Conservation (phyloP, 192 early-diverging fungal species). For the Coemansia sp. region DNA sequence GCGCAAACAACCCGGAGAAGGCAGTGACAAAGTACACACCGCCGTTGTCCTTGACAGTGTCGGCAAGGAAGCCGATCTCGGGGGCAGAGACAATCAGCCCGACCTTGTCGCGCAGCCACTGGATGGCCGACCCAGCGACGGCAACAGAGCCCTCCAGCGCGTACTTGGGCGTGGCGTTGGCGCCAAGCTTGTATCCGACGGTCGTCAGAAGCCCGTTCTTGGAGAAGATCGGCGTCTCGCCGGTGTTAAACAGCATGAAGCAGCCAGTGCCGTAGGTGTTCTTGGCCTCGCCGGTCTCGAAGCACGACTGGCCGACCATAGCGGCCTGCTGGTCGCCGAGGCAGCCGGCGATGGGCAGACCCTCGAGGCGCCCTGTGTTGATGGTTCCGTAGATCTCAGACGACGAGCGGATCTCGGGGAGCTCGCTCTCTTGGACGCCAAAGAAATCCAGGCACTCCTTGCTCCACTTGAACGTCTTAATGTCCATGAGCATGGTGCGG, state of each 20-base stretch:
- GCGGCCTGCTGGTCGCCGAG: slow-evolving; percentile 96
- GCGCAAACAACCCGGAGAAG: slow-evolving; percentile 90
- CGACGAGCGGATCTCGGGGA: slow-evolving; percentile 83
- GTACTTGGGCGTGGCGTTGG: slow-evolving; percentile 68
- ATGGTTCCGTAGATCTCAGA: slow-evolving; percentile 73
- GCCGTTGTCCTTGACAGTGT: slow-evolving; percentile 68
- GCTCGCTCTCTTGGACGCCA: slow-evolving; percentile 57
- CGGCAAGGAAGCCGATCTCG: slow-evolving; percentile 76
- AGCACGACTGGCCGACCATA: slow-evolving; percentile 92
- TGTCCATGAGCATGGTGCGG: slow-evolving; percentile 94
- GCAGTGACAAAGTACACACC: slow-evolving; percentile 96
- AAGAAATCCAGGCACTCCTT: slow-evolving; percentile 76
- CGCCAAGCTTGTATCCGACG: slow-evolving; percentile 84
- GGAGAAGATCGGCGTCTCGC: slow-evolving; percentile 69
- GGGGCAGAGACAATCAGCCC: slow-evolving; percentile 70
- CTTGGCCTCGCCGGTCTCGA: slow-evolving; percentile 82
- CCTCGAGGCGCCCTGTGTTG: slow-evolving; percentile 60
- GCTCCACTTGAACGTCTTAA: slow-evolving; percentile 81
- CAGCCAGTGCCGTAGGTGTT: slow-evolving; percentile 97
- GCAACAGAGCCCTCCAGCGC: slow-evolving; percentile 92
- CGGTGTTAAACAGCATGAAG: slow-evolving; percentile 96
- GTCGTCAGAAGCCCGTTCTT: slow-evolving; percentile 86
- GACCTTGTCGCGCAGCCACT: slow-evolving; percentile 89
- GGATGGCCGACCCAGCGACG: slow-evolving; percentile 85
- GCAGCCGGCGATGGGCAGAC: slow-evolving; percentile 81